These are phyloP conservation scores for Saccharomycopsis fibuligera DNA, from an alignment of 805 yeast species.

Conservation along the genomic window DNA sequence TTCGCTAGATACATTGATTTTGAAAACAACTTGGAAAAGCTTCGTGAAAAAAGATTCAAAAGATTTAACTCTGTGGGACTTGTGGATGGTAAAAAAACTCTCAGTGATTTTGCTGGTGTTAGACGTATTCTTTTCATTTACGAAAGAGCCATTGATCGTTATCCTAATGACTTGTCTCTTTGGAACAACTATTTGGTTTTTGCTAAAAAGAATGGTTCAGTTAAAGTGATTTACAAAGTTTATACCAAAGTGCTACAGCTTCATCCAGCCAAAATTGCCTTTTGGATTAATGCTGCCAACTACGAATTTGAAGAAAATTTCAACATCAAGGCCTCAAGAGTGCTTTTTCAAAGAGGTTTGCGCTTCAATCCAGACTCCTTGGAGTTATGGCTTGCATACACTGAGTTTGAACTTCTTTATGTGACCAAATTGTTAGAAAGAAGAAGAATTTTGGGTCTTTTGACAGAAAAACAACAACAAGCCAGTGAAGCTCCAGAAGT, in stretches of 20 bases:
- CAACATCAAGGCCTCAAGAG: slow-evolving; percentile 83
- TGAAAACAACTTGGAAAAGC: slow-evolving; percentile 71
- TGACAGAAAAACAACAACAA: slow-evolving; percentile 67
- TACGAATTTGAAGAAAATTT: slow-evolving; percentile 88
- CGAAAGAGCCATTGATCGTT: slow-evolving; percentile 75
- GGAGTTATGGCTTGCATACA: slow-evolving; percentile 77
- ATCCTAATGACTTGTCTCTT: slow-evolving; percentile 66
- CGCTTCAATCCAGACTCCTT: slow-evolving; percentile 73
- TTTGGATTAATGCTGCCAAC: slow-evolving; percentile 93
- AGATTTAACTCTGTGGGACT: slow-evolving; percentile 52
- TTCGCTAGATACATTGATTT: slow-evolving; percentile 73
- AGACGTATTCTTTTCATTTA: slow-evolving; percentile 76
- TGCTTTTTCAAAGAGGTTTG: slow-evolving; percentile 75
- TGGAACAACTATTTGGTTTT: slow-evolving; percentile 75
- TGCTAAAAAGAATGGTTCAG: slow-evolving; percentile 60
- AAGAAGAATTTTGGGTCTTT: slow-evolving; percentile 72
- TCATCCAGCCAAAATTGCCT: slow-evolving; percentile 85
- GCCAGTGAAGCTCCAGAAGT: slow-evolving; percentile 35
- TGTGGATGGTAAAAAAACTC: slow-evolving; percentile 50
- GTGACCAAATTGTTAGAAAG: slow-evolving; percentile 78
- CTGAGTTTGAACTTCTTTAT: slow-evolving; percentile 81
- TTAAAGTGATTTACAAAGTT: slow-evolving; percentile 65
- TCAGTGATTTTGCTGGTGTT: slow-evolving; percentile 83
- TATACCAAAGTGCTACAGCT: slow-evolving; percentile 73
- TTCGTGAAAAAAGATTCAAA: slow-evolving; percentile 64